These are phyloP conservation scores for Penicillium crustosum DNA, from an alignment of 2,329 filamentous ascomycete species.

Conservation along the genomic window DNA sequence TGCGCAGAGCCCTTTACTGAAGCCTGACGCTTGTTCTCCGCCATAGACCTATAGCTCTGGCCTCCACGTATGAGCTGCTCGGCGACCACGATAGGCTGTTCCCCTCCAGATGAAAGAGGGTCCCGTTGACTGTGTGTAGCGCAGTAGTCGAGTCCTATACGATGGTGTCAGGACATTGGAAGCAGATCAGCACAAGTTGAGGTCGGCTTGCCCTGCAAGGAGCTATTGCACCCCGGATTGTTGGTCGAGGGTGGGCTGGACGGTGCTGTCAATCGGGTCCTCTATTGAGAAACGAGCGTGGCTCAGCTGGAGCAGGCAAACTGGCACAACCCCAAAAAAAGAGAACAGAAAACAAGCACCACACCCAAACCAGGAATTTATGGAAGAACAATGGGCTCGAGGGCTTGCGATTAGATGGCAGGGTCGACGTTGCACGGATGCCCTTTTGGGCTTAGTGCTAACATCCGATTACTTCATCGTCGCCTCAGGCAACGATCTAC, in stretches of 20 bases:
- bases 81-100: constrained; percentile 1
- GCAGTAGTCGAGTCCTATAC: constrained; percentile 6
- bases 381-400: constrained; percentile 8
- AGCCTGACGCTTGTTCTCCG: constrained; percentile 60
- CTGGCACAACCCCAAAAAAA: constrained; percentile 6
- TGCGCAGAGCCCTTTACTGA: constrained; percentile 50
- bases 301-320: constrained; percentile 6
- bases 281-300: constrained; percentile 10
- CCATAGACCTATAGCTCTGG: constrained; percentile 43
- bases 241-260: constrained; percentile 8
- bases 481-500: constrained; percentile 6
- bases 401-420: constrained; percentile 13
- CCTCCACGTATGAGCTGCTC: constrained; percentile 3
- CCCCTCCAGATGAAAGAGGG: not conserved
- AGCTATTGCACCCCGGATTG: constrained; percentile 2
- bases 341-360: constrained; percentile 11
- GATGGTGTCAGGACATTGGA: constrained; percentile 13
- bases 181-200: not conserved
- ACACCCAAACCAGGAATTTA: constrained; percentile 8
- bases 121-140: not conserved
- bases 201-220: constrained; percentile 2
- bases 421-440: constrained; percentile 18
- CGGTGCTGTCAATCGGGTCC: constrained; percentile 2
- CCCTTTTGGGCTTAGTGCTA: constrained; percentile 20
- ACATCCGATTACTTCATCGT: constrained; percentile 13